Base-by-base conservation (phyloP, 768 basidiomycete genomes). In the Galerina sulciceps region DNA sequence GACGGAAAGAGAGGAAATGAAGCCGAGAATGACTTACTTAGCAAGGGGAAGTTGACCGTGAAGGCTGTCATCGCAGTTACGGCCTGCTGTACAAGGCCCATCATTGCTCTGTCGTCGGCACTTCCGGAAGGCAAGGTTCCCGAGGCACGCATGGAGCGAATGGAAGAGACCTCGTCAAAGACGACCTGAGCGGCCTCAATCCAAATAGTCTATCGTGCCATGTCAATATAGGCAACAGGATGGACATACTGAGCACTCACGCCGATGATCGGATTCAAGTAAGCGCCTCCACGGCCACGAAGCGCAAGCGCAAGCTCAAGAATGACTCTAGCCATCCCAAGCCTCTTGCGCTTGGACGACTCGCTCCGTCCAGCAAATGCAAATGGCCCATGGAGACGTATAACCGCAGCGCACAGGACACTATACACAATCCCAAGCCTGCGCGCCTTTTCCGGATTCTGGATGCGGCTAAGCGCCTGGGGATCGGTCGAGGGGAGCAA, bases 321-420 rank as follows among this genome's bases (percentile, higher is more conserved):
- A 18, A 67, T 59, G 6, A 43, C 50, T 10, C 62, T 60, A 0
- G 72, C 71, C 14, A 65, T 65, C 0, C 53, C 54, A 26, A 71
- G 52, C 10, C 66, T 62, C 48, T 65, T 70, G 8, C 61, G 64
- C 18, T 55, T 64, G 5, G 71, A 68, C 3, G 46, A 34, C 3
- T 60, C 55, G 41, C 71, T 70, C 2, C 68, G 51, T 11, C 63
- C 66, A 0, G 60, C 58, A 13, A 62, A 60, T 9, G 66, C 65
- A 47, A 75, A 71, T 4, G 69, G 61, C 11, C 55, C 64, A 42
- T 77, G 74, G 3, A 81, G 70, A 38, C 74, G 72, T 50, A 79
- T 74, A 0, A 69, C 66, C 10, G 79, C 74, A 9, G 73, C 66
- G n/a, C 72, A 68, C 6, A 75, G 66, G 20, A 80, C 61, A 41